Conservation (phyloP, 2,329 filamentous ascomycete genomes). For the Diaporthe batatas region DNA sequence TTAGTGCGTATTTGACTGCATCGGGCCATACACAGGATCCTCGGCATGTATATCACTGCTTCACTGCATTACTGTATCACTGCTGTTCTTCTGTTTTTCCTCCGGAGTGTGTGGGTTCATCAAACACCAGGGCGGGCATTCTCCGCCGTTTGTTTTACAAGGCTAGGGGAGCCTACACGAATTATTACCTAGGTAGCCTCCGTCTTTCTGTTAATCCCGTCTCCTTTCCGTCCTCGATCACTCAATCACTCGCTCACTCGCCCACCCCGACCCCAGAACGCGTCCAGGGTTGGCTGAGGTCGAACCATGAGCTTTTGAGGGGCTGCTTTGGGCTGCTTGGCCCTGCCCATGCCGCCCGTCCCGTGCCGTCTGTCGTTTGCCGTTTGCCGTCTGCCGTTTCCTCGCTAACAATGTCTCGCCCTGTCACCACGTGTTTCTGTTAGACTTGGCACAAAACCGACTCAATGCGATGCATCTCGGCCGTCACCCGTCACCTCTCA, state of each 20-base stretch:
- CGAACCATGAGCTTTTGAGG: not conserved
- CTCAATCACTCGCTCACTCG: not conserved
- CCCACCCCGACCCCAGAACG: too few species aligned
- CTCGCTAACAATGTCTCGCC: not conserved
- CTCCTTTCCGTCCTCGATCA: conserved; percentile 9
- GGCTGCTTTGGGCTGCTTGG: not conserved
- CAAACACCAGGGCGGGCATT: not conserved
- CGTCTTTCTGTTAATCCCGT: not conserved
- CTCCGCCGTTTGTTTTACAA: not conserved
- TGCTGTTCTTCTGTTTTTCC: not conserved
- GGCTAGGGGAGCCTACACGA: too few species aligned
- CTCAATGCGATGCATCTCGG: not conserved
- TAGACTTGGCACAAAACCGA: not conserved
- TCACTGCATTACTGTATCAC: not conserved
- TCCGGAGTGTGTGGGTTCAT: not conserved
- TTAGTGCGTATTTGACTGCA: conserved; percentile 19
- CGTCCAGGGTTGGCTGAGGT: not conserved
- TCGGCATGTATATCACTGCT: not conserved
- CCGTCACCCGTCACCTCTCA: not conserved
- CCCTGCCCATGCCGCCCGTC: not conserved
- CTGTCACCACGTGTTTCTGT: not conserved
- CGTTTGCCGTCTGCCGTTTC: too few species aligned
- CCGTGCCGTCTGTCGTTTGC: not conserved
- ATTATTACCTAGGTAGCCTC: too few species aligned
- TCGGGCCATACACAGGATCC: not conserved